These are phyloP conservation scores for Senna siamea DNA, from an alignment of 306 rosid species.

Conservation along the genomic window DNA sequence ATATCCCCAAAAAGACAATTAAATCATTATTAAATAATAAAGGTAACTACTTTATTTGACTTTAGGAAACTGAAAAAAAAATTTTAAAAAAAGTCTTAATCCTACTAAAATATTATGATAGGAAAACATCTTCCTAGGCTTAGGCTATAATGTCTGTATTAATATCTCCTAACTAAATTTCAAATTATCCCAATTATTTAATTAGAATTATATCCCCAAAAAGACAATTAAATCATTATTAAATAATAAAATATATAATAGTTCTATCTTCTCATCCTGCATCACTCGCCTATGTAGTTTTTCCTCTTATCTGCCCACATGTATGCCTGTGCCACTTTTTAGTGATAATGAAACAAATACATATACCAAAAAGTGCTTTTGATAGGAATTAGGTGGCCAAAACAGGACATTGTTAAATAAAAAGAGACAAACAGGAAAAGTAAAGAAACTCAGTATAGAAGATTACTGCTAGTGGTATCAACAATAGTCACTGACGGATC, in stretches of 20 bases:
- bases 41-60: no score
- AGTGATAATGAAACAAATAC: slow-evolving; percentile 40
- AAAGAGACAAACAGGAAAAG: slow-evolving; percentile 7
- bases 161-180: neutral
- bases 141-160: neutral
- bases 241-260: no score
- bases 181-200: neutral
- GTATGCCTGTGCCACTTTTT: slow-evolving; percentile 18
- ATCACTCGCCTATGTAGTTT: neutral
- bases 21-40: no score
- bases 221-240: no score
- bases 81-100: no score
- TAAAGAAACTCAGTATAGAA: slow-evolving; percentile 35
- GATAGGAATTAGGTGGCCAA: slow-evolving; percentile 6
- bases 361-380: slow-evolving; percentile 27
- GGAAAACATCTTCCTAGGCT: no score
- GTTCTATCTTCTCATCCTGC: neutral
- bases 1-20: no score
- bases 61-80: no score
- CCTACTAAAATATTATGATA: no score
- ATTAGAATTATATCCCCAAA: no score
- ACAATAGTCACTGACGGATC: slow-evolving; percentile 78
- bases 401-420: neutral
- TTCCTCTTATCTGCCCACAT: slow-evolving; percentile 15
- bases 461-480: slow-evolving; percentile 61